A percentile compares a stretch with the other conserved stretches of the same genome.
These are phyloP conservation scores for Sonneratia alba DNA, from an alignment of 345 rosid genomes.

Conservation along the genomic window DNA sequence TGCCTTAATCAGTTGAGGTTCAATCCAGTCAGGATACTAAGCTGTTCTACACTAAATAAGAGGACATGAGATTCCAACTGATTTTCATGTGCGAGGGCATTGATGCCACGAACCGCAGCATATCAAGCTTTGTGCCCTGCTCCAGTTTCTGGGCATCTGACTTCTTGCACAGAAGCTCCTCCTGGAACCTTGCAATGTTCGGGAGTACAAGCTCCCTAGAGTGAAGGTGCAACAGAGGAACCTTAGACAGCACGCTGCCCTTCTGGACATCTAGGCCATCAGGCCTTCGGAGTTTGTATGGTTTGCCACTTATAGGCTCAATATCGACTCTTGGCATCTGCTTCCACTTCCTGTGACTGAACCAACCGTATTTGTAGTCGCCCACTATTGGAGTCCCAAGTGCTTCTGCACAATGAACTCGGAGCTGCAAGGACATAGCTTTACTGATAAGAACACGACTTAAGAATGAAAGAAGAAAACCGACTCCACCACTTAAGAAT, in stretches of 20 bases:
- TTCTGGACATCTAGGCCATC: constrained; percentile 79
- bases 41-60: constrained; percentile 45
- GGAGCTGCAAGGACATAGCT: constrained; percentile 35
- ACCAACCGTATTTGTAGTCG: constrained; percentile 91
- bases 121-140: constrained; percentile 33
- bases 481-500: neutral
- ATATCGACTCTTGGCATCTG: constrained; percentile 61
- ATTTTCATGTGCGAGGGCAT: constrained; percentile 92
- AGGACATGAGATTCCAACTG: constrained; percentile 93
- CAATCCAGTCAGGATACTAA: no score
- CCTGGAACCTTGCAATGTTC: constrained; percentile 57
- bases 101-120: constrained; percentile 62
- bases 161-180: constrained; percentile 26
- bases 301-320: constrained; percentile 58
- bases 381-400: constrained; percentile 92
- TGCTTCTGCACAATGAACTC: constrained; percentile 94
- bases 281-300: constrained; percentile 75
- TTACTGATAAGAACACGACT: neutral
- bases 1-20: no score
- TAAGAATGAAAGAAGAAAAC: neutral
- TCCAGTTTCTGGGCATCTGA: constrained; percentile 15
- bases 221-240: constrained; percentile 79
- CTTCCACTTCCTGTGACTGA: constrained; percentile 76
- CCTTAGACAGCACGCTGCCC: constrained; percentile 87
- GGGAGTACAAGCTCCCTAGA: constrained; percentile 84